These are phyloP conservation scores for Aphanomyces astaci DNA, from an alignment of 352 stramenopile species.

Conservation along the genomic window DNA sequence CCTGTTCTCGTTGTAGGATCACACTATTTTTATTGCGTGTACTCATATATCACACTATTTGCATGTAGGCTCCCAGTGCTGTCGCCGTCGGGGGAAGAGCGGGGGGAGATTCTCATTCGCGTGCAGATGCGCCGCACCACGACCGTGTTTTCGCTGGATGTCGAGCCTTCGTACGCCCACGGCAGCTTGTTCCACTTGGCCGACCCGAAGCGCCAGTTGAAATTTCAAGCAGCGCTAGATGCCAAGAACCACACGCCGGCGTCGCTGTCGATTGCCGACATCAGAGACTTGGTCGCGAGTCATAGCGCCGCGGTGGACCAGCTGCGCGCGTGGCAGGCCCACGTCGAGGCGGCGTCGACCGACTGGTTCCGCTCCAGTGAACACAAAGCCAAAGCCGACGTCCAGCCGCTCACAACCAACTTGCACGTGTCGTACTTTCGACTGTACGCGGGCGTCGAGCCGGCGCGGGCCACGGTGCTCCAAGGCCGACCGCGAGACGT, in stretches of 20 bases:
- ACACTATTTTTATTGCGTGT: too few species aligned
- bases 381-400: constrained; percentile 68
- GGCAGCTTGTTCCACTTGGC: constrained; percentile 16
- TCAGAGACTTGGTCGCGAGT: background rate
- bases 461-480: background rate
- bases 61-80: constrained; percentile 11
- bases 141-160: background rate
- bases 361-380: constrained; percentile 67
- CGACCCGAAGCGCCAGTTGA: constrained; percentile 9
- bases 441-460: constrained; percentile 30
- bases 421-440: constrained; percentile 80
- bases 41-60: too few species aligned
- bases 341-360: background rate
- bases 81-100: background rate
- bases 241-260: background rate
- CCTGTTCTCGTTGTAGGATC: too few species aligned
- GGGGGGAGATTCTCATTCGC: constrained; percentile 16
- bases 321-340: background rate
- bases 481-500: constrained; percentile 12
- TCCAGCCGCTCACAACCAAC: constrained; percentile 76
- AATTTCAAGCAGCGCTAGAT: background rate
- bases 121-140: constrained; percentile 10
- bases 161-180: background rate
- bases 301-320: background rate
- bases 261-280: constrained; percentile 1